Conservation (phyloP, 2,329 filamentous ascomycete species). For the Aspergillus jensenii region DNA sequence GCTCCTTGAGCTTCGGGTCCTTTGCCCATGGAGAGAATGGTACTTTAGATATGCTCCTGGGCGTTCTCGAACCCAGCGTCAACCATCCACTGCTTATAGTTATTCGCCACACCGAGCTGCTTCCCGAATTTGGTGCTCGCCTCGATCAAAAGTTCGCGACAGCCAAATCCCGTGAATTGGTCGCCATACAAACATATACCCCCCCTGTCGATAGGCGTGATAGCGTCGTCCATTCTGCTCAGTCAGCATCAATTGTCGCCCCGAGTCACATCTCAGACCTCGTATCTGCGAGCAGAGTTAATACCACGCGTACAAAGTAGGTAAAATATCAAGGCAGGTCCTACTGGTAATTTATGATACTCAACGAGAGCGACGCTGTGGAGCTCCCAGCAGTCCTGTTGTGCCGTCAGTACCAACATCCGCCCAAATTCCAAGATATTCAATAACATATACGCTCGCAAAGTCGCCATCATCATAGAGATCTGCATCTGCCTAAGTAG, state of each 20-base stretch:
- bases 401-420: background rate
- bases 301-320: background rate
- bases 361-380: constrained; percentile 18
- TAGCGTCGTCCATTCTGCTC: constrained; percentile 26
- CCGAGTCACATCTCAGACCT: constrained; percentile 1
- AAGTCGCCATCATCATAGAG: constrained; percentile 12
- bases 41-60: constrained; percentile 48
- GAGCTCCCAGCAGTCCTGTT: constrained; percentile 12
- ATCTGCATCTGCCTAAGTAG: constrained; percentile 1
- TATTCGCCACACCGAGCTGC: constrained; percentile 32
- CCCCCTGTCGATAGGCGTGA: constrained; percentile 23
- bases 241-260: background rate
- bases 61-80: constrained; percentile 58
- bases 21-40: constrained; percentile 52
- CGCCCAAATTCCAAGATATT: background rate
- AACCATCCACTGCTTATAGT: constrained; percentile 45
- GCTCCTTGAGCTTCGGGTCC: constrained; percentile 47
- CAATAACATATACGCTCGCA: constrained; percentile 4
- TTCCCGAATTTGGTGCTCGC: constrained; percentile 35
- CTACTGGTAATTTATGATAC: constrained; percentile 20
- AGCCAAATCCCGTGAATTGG: constrained; percentile 6
- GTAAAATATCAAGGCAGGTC: background rate
- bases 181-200: constrained; percentile 21
- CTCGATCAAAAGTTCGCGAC: constrained; percentile 25
- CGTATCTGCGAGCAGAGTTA: constrained; percentile 4